Evolutionary conservation across 495 filamentous ascomycete species (phyloP).

Genomic region (Zalerion maritima): DNA sequence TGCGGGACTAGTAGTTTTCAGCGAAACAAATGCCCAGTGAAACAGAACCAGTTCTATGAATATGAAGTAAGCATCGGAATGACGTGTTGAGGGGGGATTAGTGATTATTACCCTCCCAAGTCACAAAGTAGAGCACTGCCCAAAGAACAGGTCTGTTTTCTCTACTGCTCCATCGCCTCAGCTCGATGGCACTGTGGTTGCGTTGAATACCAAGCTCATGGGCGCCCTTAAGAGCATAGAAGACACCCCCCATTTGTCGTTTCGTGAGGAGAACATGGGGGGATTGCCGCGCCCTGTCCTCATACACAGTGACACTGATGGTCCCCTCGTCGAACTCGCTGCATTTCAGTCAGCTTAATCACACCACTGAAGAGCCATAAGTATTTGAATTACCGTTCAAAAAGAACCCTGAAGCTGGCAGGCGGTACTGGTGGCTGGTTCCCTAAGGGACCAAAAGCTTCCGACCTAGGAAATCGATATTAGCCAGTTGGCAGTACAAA

Average conservation of each 20-base stretch:
- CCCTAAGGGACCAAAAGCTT: conserved; percentile 26
- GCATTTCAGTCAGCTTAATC: conserved; percentile 2
- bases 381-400: conserved; percentile 27
- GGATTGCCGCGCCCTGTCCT: conserved; percentile 22
- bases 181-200: conserved; percentile 29
- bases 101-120: conserved; percentile 35
- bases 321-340: conserved; percentile 38
- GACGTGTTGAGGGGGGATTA: too few species aligned
- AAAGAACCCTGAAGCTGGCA: conserved; percentile 33
- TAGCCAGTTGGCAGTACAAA: background rate
- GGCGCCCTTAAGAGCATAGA: conserved; percentile 29
- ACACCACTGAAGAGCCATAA: background rate
- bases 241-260: conserved; percentile 23
- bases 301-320: conserved; percentile 32
- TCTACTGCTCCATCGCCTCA: conserved; percentile 32
- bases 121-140: conserved; percentile 36
- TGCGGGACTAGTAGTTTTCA: conserved; percentile 52
- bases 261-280: conserved; percentile 28
- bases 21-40: conserved; percentile 57
- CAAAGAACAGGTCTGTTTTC: conserved; percentile 31
- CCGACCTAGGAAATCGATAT: conserved; percentile 6
- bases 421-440: conserved; percentile 22
- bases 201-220: conserved; percentile 36
- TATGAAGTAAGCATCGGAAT: too few species aligned
- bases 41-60: conserved; percentile 63